Conservation (phyloP, 2,329 filamentous ascomycete genomes). For the Sphaerulina vaccinii region DNA sequence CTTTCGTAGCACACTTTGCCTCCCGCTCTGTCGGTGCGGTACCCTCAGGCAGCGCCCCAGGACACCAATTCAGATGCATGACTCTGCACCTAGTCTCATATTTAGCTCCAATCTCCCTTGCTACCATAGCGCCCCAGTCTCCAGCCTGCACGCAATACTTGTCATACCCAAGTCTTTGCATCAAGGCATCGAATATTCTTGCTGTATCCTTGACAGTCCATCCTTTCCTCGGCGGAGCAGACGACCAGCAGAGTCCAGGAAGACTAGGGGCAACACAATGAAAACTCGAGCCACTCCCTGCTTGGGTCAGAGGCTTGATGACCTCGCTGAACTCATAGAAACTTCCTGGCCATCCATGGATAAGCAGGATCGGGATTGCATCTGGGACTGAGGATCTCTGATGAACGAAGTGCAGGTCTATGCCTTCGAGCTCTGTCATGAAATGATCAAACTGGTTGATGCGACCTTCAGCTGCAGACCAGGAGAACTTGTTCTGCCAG, state of each 20-base stretch:
- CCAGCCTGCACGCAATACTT: slow-evolving; percentile 42
- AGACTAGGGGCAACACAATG: slow-evolving; percentile 60
- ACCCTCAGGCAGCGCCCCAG: slow-evolving; percentile 38
- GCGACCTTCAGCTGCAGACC: slow-evolving; percentile 35
- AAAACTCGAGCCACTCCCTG: slow-evolving; percentile 43
- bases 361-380: slow-evolving; percentile 44
- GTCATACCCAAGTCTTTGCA: slow-evolving; percentile 44
- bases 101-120: slow-evolving; percentile 40
- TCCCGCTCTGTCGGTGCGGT: slow-evolving; percentile 38
- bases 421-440: slow-evolving; percentile 37
- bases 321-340: slow-evolving; percentile 48
- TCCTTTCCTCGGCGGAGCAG: slow-evolving; percentile 30
- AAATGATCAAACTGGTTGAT: slow-evolving; percentile 39
- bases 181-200: slow-evolving; percentile 40
- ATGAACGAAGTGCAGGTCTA: slow-evolving; percentile 44
- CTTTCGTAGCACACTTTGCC: slow-evolving; percentile 33
- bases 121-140: slow-evolving; percentile 45
- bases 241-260: slow-evolving; percentile 54
- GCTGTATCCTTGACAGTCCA: slow-evolving; percentile 43
- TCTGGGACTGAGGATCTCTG: slow-evolving; percentile 35
- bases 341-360: slow-evolving; percentile 49
- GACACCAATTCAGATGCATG: slow-evolving; percentile 46
- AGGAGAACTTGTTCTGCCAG: slow-evolving; percentile 39
- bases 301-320: slow-evolving; percentile 37
- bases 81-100: slow-evolving; percentile 40